Conservation (phyloP, 1,139 yeast genomes). For the Saccharomyces hybrid region DNA sequence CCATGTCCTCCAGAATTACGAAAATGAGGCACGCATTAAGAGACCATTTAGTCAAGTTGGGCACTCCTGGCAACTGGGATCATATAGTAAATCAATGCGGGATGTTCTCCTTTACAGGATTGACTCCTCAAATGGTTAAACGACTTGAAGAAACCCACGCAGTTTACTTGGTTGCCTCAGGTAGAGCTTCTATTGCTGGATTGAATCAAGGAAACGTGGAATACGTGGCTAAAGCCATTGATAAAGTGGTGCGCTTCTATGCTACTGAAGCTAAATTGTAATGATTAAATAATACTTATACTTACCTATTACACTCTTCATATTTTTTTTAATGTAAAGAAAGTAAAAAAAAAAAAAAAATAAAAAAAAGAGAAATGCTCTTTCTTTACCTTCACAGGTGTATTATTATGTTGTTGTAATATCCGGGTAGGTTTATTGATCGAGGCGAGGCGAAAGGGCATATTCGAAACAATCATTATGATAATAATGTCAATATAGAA, state of each 20-base stretch:
- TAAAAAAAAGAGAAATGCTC: background rate
- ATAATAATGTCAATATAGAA: background rate
- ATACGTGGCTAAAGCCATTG: constrained; percentile 74
- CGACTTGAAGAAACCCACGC: constrained; percentile 72
- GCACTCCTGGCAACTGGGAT: constrained; percentile 88
- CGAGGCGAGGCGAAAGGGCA: background rate
- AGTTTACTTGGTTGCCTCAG: constrained; percentile 69
- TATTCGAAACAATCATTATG: background rate
- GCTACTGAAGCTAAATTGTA: constrained; percentile 25
- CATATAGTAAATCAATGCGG: constrained; percentile 90
- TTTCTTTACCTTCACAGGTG: background rate
- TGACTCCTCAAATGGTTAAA: constrained; percentile 69
- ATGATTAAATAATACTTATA: background rate
- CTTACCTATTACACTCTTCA: background rate
- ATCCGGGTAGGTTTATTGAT: background rate
- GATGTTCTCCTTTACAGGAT: constrained; percentile 94
- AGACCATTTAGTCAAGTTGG: constrained; percentile 50
- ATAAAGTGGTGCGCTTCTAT: constrained; percentile 56
- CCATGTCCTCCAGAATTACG: constrained; percentile 81
- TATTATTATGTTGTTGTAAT: background rate
- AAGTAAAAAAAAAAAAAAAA: too few relatives aligned
- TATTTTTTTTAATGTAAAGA: background rate
- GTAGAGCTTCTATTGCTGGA: constrained; percentile 93
- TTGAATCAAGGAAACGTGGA: constrained; percentile 73
- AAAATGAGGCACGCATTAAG: constrained; percentile 67